These are phyloP conservation scores for Talaromyces sp. DNA, from an alignment of 2,329 filamentous ascomycete species.

Conservation along the genomic window DNA sequence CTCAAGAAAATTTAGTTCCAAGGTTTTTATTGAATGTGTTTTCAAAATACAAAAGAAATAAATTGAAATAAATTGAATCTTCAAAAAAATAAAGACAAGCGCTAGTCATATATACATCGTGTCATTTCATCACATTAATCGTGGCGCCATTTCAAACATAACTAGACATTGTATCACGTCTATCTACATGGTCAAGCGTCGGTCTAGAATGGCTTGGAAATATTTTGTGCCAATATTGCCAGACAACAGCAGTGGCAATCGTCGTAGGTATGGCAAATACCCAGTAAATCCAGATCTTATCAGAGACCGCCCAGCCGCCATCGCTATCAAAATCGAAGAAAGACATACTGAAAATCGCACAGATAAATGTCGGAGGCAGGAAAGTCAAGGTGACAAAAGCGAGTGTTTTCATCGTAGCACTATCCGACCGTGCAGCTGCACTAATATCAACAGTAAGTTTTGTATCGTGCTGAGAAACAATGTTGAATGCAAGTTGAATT, in stretches of 20 bases:
- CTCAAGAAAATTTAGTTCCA: too few species aligned
- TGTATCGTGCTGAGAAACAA: constrained; percentile 34
- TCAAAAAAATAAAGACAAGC: too few species aligned
- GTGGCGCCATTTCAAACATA: too few species aligned
- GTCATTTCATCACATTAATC: too few species aligned
- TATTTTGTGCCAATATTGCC: constrained; percentile 21
- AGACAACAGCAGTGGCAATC: constrained; percentile 16
- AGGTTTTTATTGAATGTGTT: too few species aligned
- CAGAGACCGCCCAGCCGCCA: constrained; percentile 23
- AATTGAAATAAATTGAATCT: too few species aligned
- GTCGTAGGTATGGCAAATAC: constrained; percentile 31
- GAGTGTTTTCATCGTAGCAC: constrained; percentile 56
- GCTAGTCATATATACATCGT: too few species aligned
- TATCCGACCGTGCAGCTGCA: constrained; percentile 42
- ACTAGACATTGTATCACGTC: too few species aligned
- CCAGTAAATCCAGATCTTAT: constrained; percentile 37
- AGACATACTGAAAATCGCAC: constrained; percentile 36
- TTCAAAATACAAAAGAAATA: too few species aligned
- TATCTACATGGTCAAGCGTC: too few species aligned
- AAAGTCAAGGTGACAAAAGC: constrained; percentile 54
- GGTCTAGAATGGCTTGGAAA: neutral
- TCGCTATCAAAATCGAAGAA: constrained; percentile 33
- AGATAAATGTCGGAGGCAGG: constrained; percentile 56
- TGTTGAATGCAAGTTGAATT: constrained; percentile 35
- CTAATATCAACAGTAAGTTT: constrained; percentile 28